phyloP scores from a whole-genome alignment of 768 basidiomycete genomes.

The Coprinopsis marcescibilis region DNA sequence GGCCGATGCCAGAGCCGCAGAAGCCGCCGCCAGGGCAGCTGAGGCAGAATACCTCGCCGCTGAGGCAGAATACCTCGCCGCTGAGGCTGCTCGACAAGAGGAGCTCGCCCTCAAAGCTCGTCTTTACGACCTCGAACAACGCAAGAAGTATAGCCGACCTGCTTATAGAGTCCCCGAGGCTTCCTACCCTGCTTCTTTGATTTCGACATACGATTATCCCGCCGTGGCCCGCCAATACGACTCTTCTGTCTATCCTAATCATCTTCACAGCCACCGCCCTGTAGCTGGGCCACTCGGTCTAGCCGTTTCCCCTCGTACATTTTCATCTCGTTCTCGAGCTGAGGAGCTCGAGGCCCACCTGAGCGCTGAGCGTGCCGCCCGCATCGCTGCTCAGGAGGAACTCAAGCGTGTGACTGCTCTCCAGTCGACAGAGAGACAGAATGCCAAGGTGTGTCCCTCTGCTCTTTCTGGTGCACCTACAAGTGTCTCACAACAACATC shows the following conservation, averaged over 20 bases:
- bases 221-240: too few species aligned
- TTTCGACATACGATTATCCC: not conserved
- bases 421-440: slow-evolving; percentile 12
- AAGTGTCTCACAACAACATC: not conserved
- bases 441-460: slow-evolving; percentile 2
- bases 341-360: slow-evolving; percentile 6
- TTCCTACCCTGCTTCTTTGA: not conserved
- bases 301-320: not conserved
- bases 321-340: not conserved
- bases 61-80: slow-evolving; percentile 31
- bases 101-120: slow-evolving; percentile 25
- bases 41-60: too few species aligned
- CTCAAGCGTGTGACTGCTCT: too few species aligned
- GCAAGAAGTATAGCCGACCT: slow-evolving; percentile 9
- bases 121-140: slow-evolving; percentile 17
- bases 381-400: not conserved
- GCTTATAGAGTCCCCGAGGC: not conserved
- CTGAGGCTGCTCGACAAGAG: slow-evolving; percentile 25
- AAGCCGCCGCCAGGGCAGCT: slow-evolving; percentile 28
- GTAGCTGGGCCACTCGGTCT: not conserved
- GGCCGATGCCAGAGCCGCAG: slow-evolving; percentile 30
- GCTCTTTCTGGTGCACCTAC: not conserved
- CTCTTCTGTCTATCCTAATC: too few species aligned
- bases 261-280: not conserved
- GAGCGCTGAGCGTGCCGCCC: slow-evolving; percentile 2